Conservation (phyloP, 768 basidiomycete species). For the Myochromella boudieri region DNA sequence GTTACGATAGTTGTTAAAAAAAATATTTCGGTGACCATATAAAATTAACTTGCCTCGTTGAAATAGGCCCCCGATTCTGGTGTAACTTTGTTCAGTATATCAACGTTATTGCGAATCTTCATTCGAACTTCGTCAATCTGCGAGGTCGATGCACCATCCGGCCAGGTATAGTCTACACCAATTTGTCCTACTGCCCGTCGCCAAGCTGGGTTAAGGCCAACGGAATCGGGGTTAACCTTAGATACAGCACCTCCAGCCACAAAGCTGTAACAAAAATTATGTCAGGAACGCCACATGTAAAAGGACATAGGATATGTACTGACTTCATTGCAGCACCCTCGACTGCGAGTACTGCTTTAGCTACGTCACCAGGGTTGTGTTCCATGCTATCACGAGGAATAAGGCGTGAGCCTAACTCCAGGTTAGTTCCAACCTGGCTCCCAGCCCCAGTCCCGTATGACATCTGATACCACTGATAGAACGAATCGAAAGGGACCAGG, state of each 20-base stretch:
- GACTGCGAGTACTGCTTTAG: constrained; percentile 14
- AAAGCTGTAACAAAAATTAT: constrained; percentile 24
- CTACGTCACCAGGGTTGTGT: constrained; percentile 4
- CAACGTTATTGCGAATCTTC: constrained; percentile 19
- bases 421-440: constrained; percentile 6
- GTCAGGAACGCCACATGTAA: neutral
- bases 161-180: constrained; percentile 23
- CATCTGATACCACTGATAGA: constrained; percentile 13
- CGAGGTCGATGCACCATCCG: constrained; percentile 24
- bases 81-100: constrained; percentile 25
- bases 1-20: too few species aligned
- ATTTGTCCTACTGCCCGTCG: constrained; percentile 37
- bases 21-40: too few species aligned
- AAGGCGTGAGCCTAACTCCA: constrained; percentile 9
- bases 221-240: constrained; percentile 32
- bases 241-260: constrained; percentile 46
- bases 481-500: constrained; percentile 22
- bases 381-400: constrained; percentile 1
- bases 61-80: constrained; percentile 44
- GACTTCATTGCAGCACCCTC: constrained; percentile 1
- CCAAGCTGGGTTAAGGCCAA: constrained; percentile 50
- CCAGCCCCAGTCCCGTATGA: neutral
- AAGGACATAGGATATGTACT: neutral
- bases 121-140: constrained; percentile 19
- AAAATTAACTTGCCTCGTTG: constrained; percentile 51